These are phyloP conservation scores for Podaxis sp. DNA, from an alignment of 768 basidiomycete genomes.

Conservation along the genomic window DNA sequence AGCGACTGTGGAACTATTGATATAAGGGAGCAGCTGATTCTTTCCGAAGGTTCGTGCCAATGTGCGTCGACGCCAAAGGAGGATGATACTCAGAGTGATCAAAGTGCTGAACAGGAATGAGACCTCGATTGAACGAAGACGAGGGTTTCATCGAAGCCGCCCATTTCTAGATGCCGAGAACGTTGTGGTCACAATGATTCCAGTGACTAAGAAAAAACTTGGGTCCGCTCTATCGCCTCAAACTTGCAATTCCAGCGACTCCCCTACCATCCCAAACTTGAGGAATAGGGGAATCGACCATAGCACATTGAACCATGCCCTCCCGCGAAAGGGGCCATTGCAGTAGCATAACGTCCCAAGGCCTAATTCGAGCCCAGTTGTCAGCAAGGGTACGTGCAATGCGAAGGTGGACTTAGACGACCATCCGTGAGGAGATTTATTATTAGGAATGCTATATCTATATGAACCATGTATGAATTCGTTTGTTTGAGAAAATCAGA, in stretches of 20 bases:
- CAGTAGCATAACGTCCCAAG: neutral
- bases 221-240: neutral
- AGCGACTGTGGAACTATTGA: neutral
- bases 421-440: conserved; percentile 6
- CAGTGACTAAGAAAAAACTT: neutral
- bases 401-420: neutral
- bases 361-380: neutral
- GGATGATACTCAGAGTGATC: neutral
- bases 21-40: neutral
- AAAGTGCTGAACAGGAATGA: neutral
- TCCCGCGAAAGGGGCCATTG: neutral
- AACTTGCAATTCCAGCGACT: neutral
- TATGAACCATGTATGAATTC: neutral
- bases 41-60: neutral
- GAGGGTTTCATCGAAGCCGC: neutral
- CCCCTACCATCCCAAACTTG: neutral
- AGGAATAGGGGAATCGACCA: neutral
- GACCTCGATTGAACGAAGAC: neutral
- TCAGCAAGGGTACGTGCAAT: neutral
- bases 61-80: neutral
- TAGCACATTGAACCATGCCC: neutral
- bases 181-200: neutral
- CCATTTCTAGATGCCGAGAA: neutral
- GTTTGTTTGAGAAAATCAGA: neutral
- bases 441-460: neutral